Base-by-base conservation (phyloP, 2,329 filamentous ascomycete species). In the Trichoderma brevicompactum region DNA sequence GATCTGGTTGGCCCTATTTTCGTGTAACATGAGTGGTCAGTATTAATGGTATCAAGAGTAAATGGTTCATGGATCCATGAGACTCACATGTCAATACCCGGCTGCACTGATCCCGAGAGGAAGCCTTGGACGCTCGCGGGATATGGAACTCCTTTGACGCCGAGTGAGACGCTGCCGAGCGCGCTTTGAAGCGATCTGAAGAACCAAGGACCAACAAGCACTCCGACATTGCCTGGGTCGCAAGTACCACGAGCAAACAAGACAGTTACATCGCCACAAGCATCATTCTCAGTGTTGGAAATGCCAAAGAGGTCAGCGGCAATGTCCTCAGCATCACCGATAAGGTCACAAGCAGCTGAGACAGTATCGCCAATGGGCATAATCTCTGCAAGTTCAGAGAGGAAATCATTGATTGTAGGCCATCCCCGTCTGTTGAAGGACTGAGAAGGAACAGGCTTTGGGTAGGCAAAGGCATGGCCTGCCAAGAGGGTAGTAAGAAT, bases 1-100 rank as follows among this genome's bases (percentile, higher is more conserved):
- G 34, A 73, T 68, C 23, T 70, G 62, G 13, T 76, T 69, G 46
- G 79, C 78, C 74, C 80, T 79, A 10, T 43, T 23, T 32, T 34
- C 1, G 4, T 28, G n/a, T 48, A 13, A 7, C 12, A 62, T 3
- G 7, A 2, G 32, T 40, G 1, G 46, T 58, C 40, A 65, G 44
- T 13, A 52, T 9, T 38, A 10, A 3, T 4, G 5, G 23, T 28
- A 28, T 28, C 23, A 28, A 28, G 2, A 28, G 23, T 28, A 28
- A 28, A 28, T 28, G 23, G 7, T 10, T 40, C 23, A 5, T 5
- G 8, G 6, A 10, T 6, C 3, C 9, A n/a, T 2, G 10, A 15
- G 1, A 69, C 70, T 69, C 41, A 74, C 73, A 74, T 69, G 53
- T 66, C 67, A 12, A 54, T 61, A 6, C 71, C 71, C 7, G 69